Evolutionary conservation across 2,329 filamentous ascomycete species (phyloP), one percentile per base, ranked within the genome.

Genomic region (Venturia asperata): DNA sequence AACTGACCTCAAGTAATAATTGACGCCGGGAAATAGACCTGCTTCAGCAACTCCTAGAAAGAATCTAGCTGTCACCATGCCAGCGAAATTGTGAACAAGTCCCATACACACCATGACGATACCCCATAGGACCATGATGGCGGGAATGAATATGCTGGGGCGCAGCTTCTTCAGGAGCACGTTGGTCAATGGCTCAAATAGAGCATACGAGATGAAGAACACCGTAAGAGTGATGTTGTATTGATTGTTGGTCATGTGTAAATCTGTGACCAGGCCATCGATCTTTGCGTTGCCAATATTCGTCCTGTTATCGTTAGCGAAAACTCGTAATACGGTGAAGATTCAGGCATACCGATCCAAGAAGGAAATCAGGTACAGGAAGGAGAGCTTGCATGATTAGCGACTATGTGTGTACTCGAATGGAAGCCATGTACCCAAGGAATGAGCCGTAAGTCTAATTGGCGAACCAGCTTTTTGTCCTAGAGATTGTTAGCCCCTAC

Each of bases 201-300:
- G 76, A 1, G 89, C 83, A 73, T 96, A 96, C 0, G 89, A 91
- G 62, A 95, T 81, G 77, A 95, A 96, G 78, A 96, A 96, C 70
- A 67, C 64, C 42, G 89, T 90, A 9, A 96, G 80, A 0, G 39
- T 84, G 27, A 83, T 80, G 74, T 92, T 92, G 77, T 92, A 96
- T 71, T 89, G 80, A 6, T 80, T 76, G 2, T 82, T 80, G 0
- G 81, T 81, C 79, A 93, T 84, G 41, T 82, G 69, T 7, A 94
- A 77, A 66, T 89, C 85, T 13, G 80, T 72, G 64, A 81, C 74
- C 2, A 86, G 74, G 17, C 83, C 82, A n/a, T 80, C 83, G 27
- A 86, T 78, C 70, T 83, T 49, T 21, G 61, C 66, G 37, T 67
- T 67, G 30, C 66, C 66, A 34, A 67, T 67, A 34, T 67, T 67